phyloP scores from a whole-genome alignment of 768 basidiomycete species.

The Amanita pseudoporphyria region DNA sequence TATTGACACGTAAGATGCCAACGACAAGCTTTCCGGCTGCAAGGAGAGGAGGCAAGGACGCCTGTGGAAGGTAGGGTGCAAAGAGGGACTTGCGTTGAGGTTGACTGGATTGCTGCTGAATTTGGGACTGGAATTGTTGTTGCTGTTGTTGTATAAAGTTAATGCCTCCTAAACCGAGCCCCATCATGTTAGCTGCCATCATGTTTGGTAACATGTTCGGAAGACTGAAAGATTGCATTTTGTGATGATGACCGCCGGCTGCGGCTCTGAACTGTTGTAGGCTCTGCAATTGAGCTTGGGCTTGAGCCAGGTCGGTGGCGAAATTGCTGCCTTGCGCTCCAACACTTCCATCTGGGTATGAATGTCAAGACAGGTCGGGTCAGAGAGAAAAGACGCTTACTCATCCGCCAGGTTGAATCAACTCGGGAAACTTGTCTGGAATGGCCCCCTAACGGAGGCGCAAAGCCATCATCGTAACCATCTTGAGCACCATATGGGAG shows the following conservation, averaged over 20 bases:
- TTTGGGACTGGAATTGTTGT: conserved; percentile 89
- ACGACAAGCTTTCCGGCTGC: conserved; percentile 97
- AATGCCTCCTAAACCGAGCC: conserved; percentile 70
- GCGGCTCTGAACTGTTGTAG: conserved; percentile 96
- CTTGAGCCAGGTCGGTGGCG: conserved; percentile 85
- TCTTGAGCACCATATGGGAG: conserved; percentile 45
- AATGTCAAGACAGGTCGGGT: conserved; percentile 7
- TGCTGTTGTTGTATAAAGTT: conserved; percentile 90
- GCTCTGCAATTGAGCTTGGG: conserved; percentile 93
- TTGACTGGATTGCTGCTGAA: conserved; percentile 86
- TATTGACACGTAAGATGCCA: conserved; percentile 94
- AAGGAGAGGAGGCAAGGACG: conserved; percentile 90
- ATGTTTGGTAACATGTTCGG: conserved; percentile 97
- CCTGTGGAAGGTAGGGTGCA: conserved; percentile 97
- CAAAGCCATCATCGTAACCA: conserved; percentile 74
- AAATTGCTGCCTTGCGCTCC: conserved; percentile 58
- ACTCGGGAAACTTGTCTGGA: conserved; percentile 67
- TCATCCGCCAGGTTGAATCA: conserved; percentile 85
- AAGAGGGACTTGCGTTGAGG: conserved; percentile 98
- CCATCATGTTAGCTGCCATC: conserved; percentile 97
- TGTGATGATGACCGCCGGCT: conserved; percentile 88
- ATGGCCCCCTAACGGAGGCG: conserved; percentile 59
- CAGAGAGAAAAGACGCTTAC: conserved; percentile 34
- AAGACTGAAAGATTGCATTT: conserved; percentile 97
- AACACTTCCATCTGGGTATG: conserved; percentile 58